Conservation (phyloP, 2,329 filamentous ascomycete genomes). For the Zopfia rhizophila region DNA sequence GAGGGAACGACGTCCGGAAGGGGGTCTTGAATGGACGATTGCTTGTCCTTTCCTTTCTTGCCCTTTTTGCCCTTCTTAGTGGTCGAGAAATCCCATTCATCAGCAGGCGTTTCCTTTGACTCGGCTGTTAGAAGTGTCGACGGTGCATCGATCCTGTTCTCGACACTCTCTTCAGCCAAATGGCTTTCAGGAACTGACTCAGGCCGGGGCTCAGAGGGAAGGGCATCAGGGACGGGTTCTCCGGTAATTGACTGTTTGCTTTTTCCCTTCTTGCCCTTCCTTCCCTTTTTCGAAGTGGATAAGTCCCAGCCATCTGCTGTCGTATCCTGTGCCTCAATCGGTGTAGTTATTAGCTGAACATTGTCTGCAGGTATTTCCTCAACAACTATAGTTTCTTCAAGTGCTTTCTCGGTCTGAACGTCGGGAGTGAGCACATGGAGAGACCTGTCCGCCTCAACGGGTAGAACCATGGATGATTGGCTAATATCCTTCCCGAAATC, state of each 20-base stretch:
- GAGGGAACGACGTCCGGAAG: conserved; percentile 1
- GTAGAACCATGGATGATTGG: too few species aligned
- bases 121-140: conserved; percentile 9
- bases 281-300: conserved; percentile 22
- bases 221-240: conserved; percentile 15
- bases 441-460: too few species aligned
- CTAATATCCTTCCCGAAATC: too few species aligned
- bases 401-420: too few species aligned
- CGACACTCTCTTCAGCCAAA: background rate
- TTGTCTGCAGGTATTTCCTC: background rate
- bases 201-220: background rate
- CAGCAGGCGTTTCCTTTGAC: conserved; percentile 3
- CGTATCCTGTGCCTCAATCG: conserved; percentile 12
- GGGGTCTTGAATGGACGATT: conserved; percentile 10
- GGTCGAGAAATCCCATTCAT: conserved; percentile 3
- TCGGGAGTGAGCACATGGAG: too few species aligned
- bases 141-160: background rate
- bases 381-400: background rate
- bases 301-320: conserved; percentile 16
- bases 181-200: background rate
- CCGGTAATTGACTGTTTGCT: conserved; percentile 21
- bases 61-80: conserved; percentile 18
- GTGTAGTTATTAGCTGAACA: background rate
- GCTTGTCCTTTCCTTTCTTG: conserved; percentile 8
- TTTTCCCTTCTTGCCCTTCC: conserved; percentile 30